A percentile compares a stretch with the other conserved stretches of the same genome.
phyloP scores from a whole-genome alignment of 768 basidiomycete genomes.

The Suillus alpinus region DNA sequence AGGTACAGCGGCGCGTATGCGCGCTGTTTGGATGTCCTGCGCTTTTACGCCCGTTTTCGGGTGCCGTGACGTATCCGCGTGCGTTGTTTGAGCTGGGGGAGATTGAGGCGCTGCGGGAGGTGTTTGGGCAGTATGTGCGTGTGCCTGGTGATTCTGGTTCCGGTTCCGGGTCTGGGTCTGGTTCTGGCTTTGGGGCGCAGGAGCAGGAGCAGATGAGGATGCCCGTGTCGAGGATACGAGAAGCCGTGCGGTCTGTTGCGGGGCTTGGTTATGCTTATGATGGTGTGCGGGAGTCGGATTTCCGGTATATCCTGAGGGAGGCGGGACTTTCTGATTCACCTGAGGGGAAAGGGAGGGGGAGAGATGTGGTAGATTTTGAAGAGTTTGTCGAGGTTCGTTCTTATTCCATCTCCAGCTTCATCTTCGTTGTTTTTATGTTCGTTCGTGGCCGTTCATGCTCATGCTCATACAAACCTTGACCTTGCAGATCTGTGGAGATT shows the following conservation, averaged over 20 bases:
- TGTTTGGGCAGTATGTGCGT: slow-evolving; percentile 29
- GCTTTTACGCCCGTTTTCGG: not conserved
- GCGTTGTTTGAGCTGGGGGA: slow-evolving; percentile 55
- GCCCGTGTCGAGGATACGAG: slow-evolving; percentile 43
- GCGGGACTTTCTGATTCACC: slow-evolving; percentile 56
- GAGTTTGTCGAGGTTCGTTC: slow-evolving; percentile 81
- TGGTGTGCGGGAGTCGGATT: slow-evolving; percentile 57
- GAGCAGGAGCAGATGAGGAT: slow-evolving; percentile 24
- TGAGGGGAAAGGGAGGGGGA: not conserved
- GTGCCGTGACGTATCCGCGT: slow-evolving; percentile 38
- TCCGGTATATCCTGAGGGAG: slow-evolving; percentile 72
- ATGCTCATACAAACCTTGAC: not conserved
- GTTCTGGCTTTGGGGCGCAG: slow-evolving; percentile 1
- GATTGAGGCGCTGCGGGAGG: slow-evolving; percentile 38
- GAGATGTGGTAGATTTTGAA: slow-evolving; percentile 66
- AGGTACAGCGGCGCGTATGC: not conserved
- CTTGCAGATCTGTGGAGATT: slow-evolving; percentile 63
- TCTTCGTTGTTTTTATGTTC: not conserved
- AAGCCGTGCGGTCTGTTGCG: slow-evolving; percentile 6
- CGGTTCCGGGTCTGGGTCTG: slow-evolving; percentile 17
- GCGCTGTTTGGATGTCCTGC: not conserved
- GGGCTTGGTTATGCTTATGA: slow-evolving; percentile 50
- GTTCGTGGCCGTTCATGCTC: not conserved
- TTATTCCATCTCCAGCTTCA: not conserved
- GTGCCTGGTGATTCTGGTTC: not conserved